phyloP scores from a whole-genome alignment of 169 alveolate species.

The Plasmodium falciparum region DNA sequence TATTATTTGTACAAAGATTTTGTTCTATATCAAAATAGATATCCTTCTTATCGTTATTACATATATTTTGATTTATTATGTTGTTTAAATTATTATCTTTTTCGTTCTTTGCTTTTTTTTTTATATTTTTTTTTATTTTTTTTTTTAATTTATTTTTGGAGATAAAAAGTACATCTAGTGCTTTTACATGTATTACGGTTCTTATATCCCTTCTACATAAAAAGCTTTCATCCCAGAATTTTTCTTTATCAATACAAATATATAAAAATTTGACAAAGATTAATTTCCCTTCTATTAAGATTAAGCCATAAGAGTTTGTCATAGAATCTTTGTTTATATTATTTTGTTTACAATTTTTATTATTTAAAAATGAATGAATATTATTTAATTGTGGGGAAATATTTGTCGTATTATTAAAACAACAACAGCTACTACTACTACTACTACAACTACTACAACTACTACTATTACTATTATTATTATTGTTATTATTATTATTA shows the following conservation, averaged over 20 bases:
- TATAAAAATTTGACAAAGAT: conserved; percentile 86
- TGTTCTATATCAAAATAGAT: background rate
- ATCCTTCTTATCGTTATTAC: background rate
- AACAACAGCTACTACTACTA: background rate
- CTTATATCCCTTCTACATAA: conserved; percentile 91
- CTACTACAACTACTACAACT: background rate
- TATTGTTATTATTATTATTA: background rate
- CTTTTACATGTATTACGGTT: conserved; percentile 85
- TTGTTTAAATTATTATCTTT: background rate
- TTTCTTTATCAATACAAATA: conserved; percentile 89
- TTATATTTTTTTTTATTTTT: background rate
- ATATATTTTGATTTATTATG: background rate
- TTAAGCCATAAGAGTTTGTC: conserved; percentile 59
- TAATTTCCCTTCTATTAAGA: conserved; percentile 86
- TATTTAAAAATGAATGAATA: too few relatives aligned
- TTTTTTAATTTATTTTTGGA: conserved; percentile 59
- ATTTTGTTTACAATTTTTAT: conserved; percentile 47
- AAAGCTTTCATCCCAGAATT: conserved; percentile 92
- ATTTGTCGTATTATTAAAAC: background rate
- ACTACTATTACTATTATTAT: background rate
- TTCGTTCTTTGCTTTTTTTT: background rate
- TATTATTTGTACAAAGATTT: background rate
- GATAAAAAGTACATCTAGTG: conserved; percentile 79
- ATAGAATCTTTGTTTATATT: background rate
- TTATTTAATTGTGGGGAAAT: too few relatives aligned